Evolutionary conservation across 1,284 basidiomycete genomes (phyloP).

Genomic region (Jaminaea rosea): DNA sequence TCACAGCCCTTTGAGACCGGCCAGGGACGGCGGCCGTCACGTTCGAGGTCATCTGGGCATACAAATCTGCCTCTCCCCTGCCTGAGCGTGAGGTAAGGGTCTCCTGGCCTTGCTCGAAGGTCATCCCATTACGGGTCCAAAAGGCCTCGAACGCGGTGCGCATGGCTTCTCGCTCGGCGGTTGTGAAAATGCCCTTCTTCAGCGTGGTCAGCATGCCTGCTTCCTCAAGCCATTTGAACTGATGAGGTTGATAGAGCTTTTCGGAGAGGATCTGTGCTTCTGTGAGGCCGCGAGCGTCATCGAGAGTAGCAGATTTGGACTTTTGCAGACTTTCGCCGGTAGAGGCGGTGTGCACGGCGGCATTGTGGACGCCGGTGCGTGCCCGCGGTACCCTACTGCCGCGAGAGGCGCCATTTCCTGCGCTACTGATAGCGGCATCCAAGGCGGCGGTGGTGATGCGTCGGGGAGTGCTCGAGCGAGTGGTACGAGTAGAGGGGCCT

Average conservation of each 20-base stretch:
- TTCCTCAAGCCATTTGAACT: conserved; percentile 10
- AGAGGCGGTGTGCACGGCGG: background rate
- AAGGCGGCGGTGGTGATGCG: background rate
- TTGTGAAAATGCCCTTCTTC: conserved; percentile 2
- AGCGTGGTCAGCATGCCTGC: conserved; percentile 1
- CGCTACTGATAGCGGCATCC: background rate
- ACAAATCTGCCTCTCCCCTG: background rate
- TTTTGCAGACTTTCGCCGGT: background rate
- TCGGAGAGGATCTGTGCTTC: conserved; percentile 7
- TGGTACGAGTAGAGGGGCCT: background rate
- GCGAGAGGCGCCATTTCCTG: background rate
- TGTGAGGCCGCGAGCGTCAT: background rate
- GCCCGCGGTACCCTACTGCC: background rate
- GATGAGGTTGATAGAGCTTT: conserved; percentile 3
- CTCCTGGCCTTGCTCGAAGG: background rate
- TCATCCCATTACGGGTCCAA: background rate
- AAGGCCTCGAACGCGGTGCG: background rate
- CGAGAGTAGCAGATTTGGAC: conserved; percentile 4
- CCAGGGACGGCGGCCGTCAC: background rate
- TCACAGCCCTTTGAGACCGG: conserved; percentile 2
- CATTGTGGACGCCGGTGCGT: background rate
- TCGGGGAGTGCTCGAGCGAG: background rate
- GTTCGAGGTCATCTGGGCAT: background rate
- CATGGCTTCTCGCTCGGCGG: conserved; percentile 1
- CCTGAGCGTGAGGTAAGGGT: background rate